Conservation (phyloP, 2,329 filamentous ascomycete genomes). For the Ophiostoma triangulosporum region DNA sequence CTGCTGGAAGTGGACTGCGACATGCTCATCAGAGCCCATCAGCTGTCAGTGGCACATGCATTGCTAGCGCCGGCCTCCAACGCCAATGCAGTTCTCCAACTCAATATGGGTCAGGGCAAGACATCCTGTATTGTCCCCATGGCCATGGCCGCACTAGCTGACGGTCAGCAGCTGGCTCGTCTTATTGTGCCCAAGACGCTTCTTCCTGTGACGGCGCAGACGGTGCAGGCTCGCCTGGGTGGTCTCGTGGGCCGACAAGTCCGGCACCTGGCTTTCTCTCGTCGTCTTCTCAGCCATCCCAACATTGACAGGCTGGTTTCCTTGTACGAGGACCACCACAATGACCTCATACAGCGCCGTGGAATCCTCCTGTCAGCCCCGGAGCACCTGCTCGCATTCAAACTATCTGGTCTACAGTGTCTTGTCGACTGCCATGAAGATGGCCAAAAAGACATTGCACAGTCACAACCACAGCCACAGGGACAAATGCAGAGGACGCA, state of each 20-base stretch:
- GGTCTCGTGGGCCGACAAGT: conserved; percentile 39
- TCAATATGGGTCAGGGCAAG: conserved; percentile 54
- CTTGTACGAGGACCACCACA: conserved; percentile 14
- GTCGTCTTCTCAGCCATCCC: conserved; percentile 27
- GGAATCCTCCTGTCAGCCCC: conserved; percentile 48
- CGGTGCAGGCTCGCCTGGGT: conserved; percentile 40
- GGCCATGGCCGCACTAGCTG: conserved; percentile 30
- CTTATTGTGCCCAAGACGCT: conserved; percentile 44
- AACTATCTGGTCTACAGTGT: conserved; percentile 45
- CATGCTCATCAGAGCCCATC: conserved; percentile 45
- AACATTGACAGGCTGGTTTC: neutral
- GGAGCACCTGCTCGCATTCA: conserved; percentile 52
- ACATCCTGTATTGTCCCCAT: conserved; percentile 44
- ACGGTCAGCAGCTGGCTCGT: conserved; percentile 33
- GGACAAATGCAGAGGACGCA: too few species aligned
- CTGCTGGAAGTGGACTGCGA: conserved; percentile 53
- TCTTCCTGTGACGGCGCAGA: conserved; percentile 42
- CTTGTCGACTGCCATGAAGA: conserved; percentile 30
- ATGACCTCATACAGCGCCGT: conserved; percentile 25
- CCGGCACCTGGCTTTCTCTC: conserved; percentile 44
- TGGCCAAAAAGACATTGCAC: neutral
- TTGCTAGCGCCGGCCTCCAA: conserved; percentile 42
- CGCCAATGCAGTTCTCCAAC: conserved; percentile 46
- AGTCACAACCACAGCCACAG: neutral
- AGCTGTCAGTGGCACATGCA: conserved; percentile 47